Conservation (phyloP, 306 rosid genomes). For the Acacia acuminata region DNA sequence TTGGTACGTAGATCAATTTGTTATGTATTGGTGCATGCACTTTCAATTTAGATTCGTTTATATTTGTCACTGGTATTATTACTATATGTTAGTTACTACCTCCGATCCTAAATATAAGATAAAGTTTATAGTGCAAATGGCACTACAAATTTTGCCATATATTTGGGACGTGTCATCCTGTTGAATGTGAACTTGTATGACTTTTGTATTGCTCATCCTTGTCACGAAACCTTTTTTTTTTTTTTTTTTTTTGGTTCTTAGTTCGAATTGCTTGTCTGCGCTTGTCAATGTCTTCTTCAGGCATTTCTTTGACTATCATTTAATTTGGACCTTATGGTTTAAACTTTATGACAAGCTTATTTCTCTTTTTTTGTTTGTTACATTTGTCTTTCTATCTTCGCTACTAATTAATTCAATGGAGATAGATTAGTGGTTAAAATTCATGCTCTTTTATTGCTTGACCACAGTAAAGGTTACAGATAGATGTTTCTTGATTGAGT, state of each 20-base stretch:
- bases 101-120: no score
- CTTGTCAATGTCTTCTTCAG: background rate
- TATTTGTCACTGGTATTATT: conserved; percentile 1
- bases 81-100: conserved; percentile 1
- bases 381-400: no score
- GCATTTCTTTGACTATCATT: background rate
- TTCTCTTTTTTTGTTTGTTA: no score
- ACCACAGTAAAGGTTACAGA: background rate
- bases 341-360: no score
- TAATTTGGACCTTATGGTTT: no score
- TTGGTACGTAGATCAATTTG: background rate
- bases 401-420: no score
- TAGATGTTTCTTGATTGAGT: background rate
- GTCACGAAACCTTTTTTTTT: background rate
- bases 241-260: background rate
- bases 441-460: background rate
- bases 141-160: no score
- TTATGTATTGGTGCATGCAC: background rate
- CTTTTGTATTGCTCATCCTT: conserved; percentile 6
- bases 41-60: background rate
- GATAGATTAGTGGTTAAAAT: background rate
- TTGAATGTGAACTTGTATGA: no score
- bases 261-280: background rate
- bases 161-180: no score
- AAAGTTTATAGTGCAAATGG: no score